A percentile compares a stretch with the other conserved stretches of the same genome.
These are phyloP conservation scores for Oropetium thomaeum DNA, from an alignment of 176 grass and related monocot species.

Conservation along the genomic window DNA sequence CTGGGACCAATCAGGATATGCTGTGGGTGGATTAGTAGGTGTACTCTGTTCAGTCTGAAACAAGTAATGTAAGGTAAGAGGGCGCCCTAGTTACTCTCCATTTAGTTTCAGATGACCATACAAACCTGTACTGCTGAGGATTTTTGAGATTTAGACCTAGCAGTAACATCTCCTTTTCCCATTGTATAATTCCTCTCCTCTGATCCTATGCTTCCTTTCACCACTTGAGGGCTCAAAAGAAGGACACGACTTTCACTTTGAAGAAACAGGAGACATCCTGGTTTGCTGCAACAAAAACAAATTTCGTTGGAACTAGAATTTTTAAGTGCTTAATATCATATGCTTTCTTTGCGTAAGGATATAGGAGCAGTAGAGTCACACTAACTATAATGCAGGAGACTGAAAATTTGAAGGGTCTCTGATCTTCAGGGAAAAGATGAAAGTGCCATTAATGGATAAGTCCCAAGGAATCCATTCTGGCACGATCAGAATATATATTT, in stretches of 20 bases:
- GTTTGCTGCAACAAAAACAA: constrained; percentile 12
- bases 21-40: constrained; percentile 49
- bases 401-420: constrained; percentile 19
- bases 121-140: constrained; percentile 41
- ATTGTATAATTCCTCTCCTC: constrained; percentile 33
- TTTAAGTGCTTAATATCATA: background rate
- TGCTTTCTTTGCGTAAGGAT: constrained; percentile 17
- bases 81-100: background rate
- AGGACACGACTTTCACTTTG: constrained; percentile 6
- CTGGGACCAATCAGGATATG: constrained; percentile 63
- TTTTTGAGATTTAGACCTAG: constrained; percentile 63
- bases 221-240: constrained; percentile 2
- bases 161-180: constrained; percentile 56
- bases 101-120: constrained; percentile 25
- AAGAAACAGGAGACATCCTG: constrained; percentile 10
- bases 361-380: background rate
- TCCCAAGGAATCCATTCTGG: background rate
- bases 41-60: constrained; percentile 54
- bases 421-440: background rate
- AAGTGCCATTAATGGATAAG: background rate
- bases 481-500: background rate
- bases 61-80: constrained; percentile 42
- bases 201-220: constrained; percentile 28
- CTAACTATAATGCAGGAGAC: background rate
- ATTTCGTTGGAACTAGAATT: constrained; percentile 13